Percentiles rank a stretch among this genome's conserved stretches.
These are phyloP conservation scores for Kwoniella sp. DNA, from an alignment of 768 basidiomycete species.

Conservation along the genomic window DNA sequence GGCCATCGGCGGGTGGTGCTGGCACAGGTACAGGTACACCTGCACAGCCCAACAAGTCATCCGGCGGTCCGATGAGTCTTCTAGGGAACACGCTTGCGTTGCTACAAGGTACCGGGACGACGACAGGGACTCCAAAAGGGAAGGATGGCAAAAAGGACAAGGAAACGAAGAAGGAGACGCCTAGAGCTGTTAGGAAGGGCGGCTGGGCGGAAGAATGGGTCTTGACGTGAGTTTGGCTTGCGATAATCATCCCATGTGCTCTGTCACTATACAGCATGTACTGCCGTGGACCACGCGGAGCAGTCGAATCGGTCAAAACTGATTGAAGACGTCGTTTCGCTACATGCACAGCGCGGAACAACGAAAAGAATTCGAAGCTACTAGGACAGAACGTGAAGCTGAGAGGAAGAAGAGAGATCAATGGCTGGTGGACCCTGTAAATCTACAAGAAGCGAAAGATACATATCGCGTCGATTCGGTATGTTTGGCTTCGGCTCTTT, in stretches of 20 bases:
- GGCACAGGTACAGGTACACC: slow-evolving; percentile 1
- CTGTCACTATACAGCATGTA: not conserved
- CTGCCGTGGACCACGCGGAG: too few species aligned
- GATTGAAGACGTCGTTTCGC: too few species aligned
- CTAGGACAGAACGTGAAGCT: slow-evolving; percentile 10
- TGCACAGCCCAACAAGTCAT: not conserved
- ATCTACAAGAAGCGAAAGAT: slow-evolving; percentile 29
- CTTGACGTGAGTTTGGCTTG: slow-evolving; percentile 11
- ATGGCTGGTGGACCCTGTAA: slow-evolving; percentile 20
- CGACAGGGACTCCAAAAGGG: slow-evolving; percentile 13
- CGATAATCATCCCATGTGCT: too few species aligned
- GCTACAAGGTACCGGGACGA: slow-evolving; percentile 13
- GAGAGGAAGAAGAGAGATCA: slow-evolving; percentile 8
- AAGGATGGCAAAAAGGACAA: slow-evolving; percentile 11
- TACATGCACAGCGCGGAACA: slow-evolving; percentile 7
- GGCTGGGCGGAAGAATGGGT: slow-evolving; percentile 20
- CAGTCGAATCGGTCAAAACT: too few species aligned
- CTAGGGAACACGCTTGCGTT: slow-evolving; percentile 20
- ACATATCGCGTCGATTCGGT: slow-evolving; percentile 26
- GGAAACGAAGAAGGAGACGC: not conserved
- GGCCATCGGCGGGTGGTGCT: not conserved
- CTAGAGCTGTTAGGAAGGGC: slow-evolving; percentile 3
- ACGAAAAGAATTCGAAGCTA: slow-evolving; percentile 10
- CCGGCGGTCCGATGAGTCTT: slow-evolving; percentile 10
- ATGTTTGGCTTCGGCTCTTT: too few species aligned